These are phyloP conservation scores for Yamadazyma triangularis DNA, from an alignment of 1,139 yeast species.

Conservation along the genomic window DNA sequence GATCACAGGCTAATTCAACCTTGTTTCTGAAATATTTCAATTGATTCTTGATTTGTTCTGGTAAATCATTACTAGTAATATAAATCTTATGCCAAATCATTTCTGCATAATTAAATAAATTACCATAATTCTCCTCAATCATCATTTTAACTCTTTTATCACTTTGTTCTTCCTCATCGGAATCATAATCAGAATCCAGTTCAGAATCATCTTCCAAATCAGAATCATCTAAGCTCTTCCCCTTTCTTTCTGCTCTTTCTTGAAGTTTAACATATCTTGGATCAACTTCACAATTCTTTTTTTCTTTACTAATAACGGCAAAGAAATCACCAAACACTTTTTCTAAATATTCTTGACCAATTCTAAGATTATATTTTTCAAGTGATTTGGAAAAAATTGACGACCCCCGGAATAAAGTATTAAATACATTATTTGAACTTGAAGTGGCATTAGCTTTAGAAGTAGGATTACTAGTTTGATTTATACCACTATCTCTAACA, in stretches of 20 bases:
- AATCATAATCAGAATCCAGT: constrained; percentile 22
- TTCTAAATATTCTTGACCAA: constrained; percentile 77
- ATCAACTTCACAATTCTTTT: constrained; percentile 71
- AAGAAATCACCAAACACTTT: constrained; percentile 69
- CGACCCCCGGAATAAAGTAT: constrained; percentile 81
- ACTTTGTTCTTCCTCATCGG: constrained; percentile 27
- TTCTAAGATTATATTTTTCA: constrained; percentile 69
- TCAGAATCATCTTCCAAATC: constrained; percentile 20
- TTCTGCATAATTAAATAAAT: constrained; percentile 52
- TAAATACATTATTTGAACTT: constrained; percentile 47
- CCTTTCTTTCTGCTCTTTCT: constrained; percentile 31
- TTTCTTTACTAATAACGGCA: constrained; percentile 45
- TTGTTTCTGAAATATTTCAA: constrained; percentile 54
- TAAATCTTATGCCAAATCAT: constrained; percentile 72
- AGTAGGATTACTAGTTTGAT: constrained; percentile 1
- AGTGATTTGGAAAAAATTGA: constrained; percentile 76
- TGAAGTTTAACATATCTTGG: constrained; percentile 48
- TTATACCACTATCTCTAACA: constrained; percentile 16
- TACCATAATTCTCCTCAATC: constrained; percentile 48
- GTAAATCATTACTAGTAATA: constrained; percentile 70
- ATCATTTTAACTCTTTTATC: constrained; percentile 24
- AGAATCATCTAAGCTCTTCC: constrained; percentile 17
- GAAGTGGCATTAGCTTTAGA: no score
- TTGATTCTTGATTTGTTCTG: constrained; percentile 60
- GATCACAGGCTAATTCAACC: constrained; percentile 59